phyloP scores from a whole-genome alignment of 2,329 filamentous ascomycete genomes.

The Neodidymelliopsis sp. region DNA sequence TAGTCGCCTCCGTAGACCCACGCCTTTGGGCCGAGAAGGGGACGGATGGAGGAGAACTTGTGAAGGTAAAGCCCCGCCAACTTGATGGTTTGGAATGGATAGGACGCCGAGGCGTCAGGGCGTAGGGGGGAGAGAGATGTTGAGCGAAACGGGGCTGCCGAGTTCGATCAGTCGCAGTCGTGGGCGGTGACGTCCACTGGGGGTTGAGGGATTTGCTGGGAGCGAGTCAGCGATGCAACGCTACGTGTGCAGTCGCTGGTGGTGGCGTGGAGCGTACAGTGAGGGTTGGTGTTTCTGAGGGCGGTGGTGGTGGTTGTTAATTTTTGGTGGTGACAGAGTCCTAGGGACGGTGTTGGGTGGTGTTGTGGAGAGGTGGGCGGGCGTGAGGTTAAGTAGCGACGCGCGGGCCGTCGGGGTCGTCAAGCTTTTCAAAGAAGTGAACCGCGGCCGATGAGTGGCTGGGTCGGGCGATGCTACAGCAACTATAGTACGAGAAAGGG shows the following conservation, averaged over 20 bases:
- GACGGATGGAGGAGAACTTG: constrained; percentile 78
- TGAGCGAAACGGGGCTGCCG: constrained; percentile 29
- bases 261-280: constrained; percentile 9
- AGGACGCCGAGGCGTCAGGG: constrained; percentile 51
- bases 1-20: constrained; percentile 94
- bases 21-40: constrained; percentile 89
- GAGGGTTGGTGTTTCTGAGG: background rate
- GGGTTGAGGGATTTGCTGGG: constrained; percentile 23
- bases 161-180: constrained; percentile 37
- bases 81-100: constrained; percentile 72
- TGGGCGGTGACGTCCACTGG: constrained; percentile 25
- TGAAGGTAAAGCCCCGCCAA: constrained; percentile 85
- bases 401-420: constrained; percentile 14
- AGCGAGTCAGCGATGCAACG: constrained; percentile 25
- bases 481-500: constrained; percentile 10
- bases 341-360: constrained; percentile 37
- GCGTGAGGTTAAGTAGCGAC: constrained; percentile 23
- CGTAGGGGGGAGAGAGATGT: constrained; percentile 22
- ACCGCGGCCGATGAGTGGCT: constrained; percentile 9
- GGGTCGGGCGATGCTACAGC: constrained; percentile 6
- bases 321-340: constrained; percentile 26
- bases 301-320: background rate
- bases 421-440: constrained; percentile 12
- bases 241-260: constrained; percentile 18
- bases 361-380: constrained; percentile 21